Evolutionary conservation across 805 yeast genomes (phyloP).

Genomic region (Barnettozyma vustinii): DNA sequence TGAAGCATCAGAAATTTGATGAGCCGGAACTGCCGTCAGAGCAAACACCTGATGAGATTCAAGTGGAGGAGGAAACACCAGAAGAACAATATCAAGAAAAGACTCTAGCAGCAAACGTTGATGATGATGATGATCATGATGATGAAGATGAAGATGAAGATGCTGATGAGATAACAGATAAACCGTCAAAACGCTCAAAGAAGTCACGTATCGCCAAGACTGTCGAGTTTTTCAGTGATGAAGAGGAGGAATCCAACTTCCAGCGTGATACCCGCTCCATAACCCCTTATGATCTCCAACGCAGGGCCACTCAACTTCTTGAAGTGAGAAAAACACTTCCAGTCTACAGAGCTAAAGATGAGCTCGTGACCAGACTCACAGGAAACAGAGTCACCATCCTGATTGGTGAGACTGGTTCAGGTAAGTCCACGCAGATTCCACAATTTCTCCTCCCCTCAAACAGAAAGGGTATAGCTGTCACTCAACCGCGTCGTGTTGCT

Average conservation of each 20-base stretch:
- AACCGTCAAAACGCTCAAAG: constrained; percentile 6
- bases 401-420: constrained; percentile 97
- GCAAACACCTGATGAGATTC: background rate
- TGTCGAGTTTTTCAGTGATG: constrained; percentile 34
- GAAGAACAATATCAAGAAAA: background rate
- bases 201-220: constrained; percentile 20
- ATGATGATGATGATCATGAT: background rate
- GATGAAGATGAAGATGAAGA: background rate
- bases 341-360: constrained; percentile 64
- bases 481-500: constrained; percentile 97
- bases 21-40: background rate
- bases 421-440: constrained; percentile 96
- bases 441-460: constrained; percentile 65
- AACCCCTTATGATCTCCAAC: constrained; percentile 28
- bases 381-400: constrained; percentile 66
- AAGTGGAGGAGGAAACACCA: background rate
- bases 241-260: constrained; percentile 27
- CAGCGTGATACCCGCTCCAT: constrained; percentile 13
- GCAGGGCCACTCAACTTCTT: constrained; percentile 39
- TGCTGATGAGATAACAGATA: background rate
- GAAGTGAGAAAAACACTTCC: constrained; percentile 60
- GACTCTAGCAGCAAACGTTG: background rate
- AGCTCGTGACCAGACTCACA: constrained; percentile 49
- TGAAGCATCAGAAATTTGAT: constrained; percentile 4
- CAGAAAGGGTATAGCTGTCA: constrained; percentile 69